These are phyloP conservation scores for Castanea crenata DNA, from an alignment of 306 rosid species.

Conservation along the genomic window DNA sequence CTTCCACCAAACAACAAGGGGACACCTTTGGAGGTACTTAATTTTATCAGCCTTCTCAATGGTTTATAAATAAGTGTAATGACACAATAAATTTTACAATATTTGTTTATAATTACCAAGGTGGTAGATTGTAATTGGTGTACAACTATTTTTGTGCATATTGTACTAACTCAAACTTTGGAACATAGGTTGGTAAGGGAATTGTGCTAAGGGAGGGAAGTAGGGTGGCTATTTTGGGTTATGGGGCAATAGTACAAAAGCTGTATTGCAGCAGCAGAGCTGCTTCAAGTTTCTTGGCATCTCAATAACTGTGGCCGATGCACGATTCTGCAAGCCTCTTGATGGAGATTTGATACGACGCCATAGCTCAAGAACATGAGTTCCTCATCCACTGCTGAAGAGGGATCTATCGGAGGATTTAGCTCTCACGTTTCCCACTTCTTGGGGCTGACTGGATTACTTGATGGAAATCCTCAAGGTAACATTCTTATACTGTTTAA, in stretches of 20 bases:
- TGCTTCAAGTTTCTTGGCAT: slow-evolving; percentile 42
- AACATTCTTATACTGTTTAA: neutral
- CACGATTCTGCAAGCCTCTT: slow-evolving; percentile 71
- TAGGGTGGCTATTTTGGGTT: slow-evolving; percentile 66
- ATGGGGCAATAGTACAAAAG: slow-evolving; percentile 49
- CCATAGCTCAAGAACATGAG: slow-evolving; percentile 56
- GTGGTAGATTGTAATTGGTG: too few species aligned
- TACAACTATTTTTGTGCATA: neutral
- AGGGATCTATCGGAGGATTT: slow-evolving; percentile 72
- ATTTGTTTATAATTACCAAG: too few species aligned
- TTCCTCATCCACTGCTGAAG: slow-evolving; percentile 63
- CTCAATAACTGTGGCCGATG: slow-evolving; percentile 56
- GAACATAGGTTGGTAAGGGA: slow-evolving; percentile 62
- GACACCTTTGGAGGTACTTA: slow-evolving; percentile 46
- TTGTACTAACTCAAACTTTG: slow-evolving; percentile 2
- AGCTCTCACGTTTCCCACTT: slow-evolving; percentile 72
- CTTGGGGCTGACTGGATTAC: slow-evolving; percentile 48
- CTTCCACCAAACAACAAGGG: slow-evolving; percentile 60
- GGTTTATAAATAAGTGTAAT: too few species aligned
- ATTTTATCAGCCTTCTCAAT: too few species aligned
- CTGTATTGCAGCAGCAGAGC: slow-evolving; percentile 48
- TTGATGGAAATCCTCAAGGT: slow-evolving; percentile 71
- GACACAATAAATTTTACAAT: too few species aligned
- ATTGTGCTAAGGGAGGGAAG: slow-evolving; percentile 51
- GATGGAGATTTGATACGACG: slow-evolving; percentile 47